Evolutionary conservation across 75 land plant species (phyloP), one percentile per base, ranked within the genome.

Genomic region (Pinus tabuliformis): DNA sequence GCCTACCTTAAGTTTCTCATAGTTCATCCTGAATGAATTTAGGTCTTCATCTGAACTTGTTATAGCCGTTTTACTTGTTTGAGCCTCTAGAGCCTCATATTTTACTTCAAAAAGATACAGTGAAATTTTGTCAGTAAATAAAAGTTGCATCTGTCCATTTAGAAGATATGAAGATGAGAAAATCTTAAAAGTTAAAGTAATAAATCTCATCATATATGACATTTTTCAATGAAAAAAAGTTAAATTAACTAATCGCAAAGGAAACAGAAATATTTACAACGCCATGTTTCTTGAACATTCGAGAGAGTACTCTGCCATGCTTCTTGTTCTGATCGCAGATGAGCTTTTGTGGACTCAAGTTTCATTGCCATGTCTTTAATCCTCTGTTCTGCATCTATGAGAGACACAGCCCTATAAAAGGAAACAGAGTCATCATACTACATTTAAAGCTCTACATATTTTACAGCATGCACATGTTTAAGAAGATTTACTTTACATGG

Each of bases 261-360:
- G 28, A 64, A 49, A 2, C 54, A 4, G 7, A 18, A 68, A 37
- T 20, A 68, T 39, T 68, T 88, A 95, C 98, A 33, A 77, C 83
- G 84, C 98, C 96, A 97, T n/a, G 77, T 79, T 75, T 84, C 89
- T 78, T 97, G 95, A 49, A 89, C 65, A 61, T 85, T 90, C 59
- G 85, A 77, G 18, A 94, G 62, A 61, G 79, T 81, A 16, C 45
- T 79, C 58, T 89, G 84, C 91, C 92, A 95, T 59, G 77, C 78
- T 73, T 91, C 87, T 77, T 89, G 89, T 74, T 95, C 93, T 52
- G 85, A 82, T 62, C 42, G 80, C 75, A 85, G 72, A 2, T 75
- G 78, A 61, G 88, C 72, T 70, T 81, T 88, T 65, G 77, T 80
- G 63, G 95, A 86, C 74, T 88, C 88, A 58, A 97, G 82, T 72